Conservation (phyloP, 2,329 filamentous ascomycete genomes). For the Knufia petricola region DNA sequence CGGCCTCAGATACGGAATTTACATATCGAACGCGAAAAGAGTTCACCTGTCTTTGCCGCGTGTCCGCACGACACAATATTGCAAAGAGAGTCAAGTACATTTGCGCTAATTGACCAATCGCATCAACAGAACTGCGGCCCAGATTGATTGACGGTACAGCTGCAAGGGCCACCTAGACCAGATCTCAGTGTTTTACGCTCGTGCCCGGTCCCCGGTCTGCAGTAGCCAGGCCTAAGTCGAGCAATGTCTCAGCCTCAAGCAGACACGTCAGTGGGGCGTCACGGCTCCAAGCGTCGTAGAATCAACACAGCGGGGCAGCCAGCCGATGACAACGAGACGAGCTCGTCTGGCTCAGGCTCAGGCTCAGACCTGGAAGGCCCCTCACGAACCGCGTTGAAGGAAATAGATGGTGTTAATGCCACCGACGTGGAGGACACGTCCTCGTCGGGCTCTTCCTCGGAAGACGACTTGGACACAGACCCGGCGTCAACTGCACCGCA, state of each 20-base stretch:
- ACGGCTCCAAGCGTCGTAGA: not conserved
- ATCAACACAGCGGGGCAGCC: not conserved
- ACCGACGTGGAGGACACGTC: not conserved
- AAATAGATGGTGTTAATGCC: not conserved
- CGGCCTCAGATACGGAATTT: too few species aligned
- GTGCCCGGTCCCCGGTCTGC: too few species aligned
- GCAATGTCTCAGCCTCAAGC: not conserved
- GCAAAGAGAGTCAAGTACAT: too few species aligned
- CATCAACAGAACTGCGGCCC: too few species aligned
- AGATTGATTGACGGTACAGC: too few species aligned
- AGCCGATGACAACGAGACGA: not conserved
- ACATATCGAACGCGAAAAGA: too few species aligned
- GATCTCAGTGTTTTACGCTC: too few species aligned
- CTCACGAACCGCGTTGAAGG: too few species aligned
- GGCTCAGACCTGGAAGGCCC: not conserved
- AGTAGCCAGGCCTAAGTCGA: not conserved
- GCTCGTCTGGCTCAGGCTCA: not conserved
- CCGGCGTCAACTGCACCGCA: not conserved
- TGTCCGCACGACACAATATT: too few species aligned
- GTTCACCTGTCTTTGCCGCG: too few species aligned
- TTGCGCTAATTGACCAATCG: too few species aligned
- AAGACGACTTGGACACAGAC: not conserved
- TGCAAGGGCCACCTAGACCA: too few species aligned
- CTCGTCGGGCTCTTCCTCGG: not conserved
- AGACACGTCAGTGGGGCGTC: not conserved